These are phyloP conservation scores for Zygosaccharomyces rouxii DNA, from an alignment of 805 yeast species.

Conservation along the genomic window DNA sequence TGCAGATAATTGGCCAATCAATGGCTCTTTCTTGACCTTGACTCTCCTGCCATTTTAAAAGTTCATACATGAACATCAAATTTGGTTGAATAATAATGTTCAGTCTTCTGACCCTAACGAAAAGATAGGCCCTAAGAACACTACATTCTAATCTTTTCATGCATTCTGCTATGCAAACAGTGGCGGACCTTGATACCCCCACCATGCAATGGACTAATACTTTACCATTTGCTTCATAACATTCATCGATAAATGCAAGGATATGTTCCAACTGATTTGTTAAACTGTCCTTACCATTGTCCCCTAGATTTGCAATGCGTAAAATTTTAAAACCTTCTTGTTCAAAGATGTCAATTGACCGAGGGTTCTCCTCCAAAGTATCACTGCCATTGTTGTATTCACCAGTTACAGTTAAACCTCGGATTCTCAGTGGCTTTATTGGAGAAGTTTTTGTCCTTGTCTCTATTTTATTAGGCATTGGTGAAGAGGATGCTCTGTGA, in stretches of 20 bases:
- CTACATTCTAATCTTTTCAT: slow-evolving; percentile 69
- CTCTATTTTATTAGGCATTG: slow-evolving; percentile 7
- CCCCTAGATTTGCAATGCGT: slow-evolving; percentile 74
- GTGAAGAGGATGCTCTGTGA: slow-evolving; percentile 19
- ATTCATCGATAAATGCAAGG: slow-evolving; percentile 59
- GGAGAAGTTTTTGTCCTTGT: background rate
- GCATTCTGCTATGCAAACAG: slow-evolving; percentile 92
- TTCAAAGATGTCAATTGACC: slow-evolving; percentile 18
- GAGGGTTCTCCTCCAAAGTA: background rate
- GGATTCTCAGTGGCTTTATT: background rate
- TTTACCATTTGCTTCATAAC: slow-evolving; percentile 42
- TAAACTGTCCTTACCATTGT: slow-evolving; percentile 84
- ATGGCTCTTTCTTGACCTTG: slow-evolving; percentile 48
- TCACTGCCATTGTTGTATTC: background rate
- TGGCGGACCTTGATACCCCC: slow-evolving; percentile 92
- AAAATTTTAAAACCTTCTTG: slow-evolving; percentile 32
- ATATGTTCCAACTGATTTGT: slow-evolving; percentile 58
- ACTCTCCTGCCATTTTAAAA: slow-evolving; percentile 51
- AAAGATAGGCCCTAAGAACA: slow-evolving; percentile 75
- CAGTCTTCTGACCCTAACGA: slow-evolving; percentile 82
- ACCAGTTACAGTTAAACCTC: slow-evolving; percentile 6
- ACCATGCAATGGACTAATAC: slow-evolving; percentile 89
- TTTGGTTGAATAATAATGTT: slow-evolving; percentile 95
- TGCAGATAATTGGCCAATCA: slow-evolving; percentile 85
- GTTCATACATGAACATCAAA: slow-evolving; percentile 83